These are phyloP conservation scores for Sporisorium reilianum DNA, from an alignment of 1,284 basidiomycete species.

Conservation along the genomic window DNA sequence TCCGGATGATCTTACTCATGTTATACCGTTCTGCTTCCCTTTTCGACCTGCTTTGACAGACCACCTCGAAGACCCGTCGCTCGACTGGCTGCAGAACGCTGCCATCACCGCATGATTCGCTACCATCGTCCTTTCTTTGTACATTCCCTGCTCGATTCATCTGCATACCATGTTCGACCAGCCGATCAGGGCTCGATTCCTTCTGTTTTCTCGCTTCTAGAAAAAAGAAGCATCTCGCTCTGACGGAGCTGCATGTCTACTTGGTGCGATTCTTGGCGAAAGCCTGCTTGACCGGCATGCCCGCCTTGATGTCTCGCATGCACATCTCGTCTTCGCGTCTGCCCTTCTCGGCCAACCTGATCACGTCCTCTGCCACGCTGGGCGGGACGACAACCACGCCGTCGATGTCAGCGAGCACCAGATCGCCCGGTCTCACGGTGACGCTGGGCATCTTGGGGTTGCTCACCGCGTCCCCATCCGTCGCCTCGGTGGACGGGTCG, in stretches of 20 bases:
- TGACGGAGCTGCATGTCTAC: constrained; percentile 45
- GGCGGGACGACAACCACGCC: constrained; percentile 87
- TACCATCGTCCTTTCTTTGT: not conserved
- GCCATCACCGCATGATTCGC: constrained; percentile 27
- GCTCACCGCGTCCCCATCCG: constrained; percentile 8
- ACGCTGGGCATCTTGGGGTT: constrained; percentile 71
- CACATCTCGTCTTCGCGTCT: constrained; percentile 80
- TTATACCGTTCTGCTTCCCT: not conserved
- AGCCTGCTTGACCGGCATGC: constrained; percentile 80
- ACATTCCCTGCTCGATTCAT: not conserved
- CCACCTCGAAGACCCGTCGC: constrained; percentile 42
- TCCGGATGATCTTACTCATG: not conserved
- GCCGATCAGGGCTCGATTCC: not conserved
- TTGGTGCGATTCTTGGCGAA: constrained; percentile 82
- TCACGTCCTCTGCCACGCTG: constrained; percentile 75
- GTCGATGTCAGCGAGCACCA: constrained; percentile 86
- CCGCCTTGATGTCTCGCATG: constrained; percentile 80
- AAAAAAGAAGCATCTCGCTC: not conserved
- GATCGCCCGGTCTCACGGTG: constrained; percentile 81
- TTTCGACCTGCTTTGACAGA: constrained; percentile 19
- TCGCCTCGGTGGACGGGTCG: constrained; percentile 50
- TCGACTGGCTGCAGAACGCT: constrained; percentile 45
- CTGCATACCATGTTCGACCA: constrained; percentile 4
- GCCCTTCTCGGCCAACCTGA: constrained; percentile 76
- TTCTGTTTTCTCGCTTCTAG: not conserved